Base-by-base conservation (phyloP, 1,139 yeast species). In the Zhuliangozyma parablackwelliae region DNA sequence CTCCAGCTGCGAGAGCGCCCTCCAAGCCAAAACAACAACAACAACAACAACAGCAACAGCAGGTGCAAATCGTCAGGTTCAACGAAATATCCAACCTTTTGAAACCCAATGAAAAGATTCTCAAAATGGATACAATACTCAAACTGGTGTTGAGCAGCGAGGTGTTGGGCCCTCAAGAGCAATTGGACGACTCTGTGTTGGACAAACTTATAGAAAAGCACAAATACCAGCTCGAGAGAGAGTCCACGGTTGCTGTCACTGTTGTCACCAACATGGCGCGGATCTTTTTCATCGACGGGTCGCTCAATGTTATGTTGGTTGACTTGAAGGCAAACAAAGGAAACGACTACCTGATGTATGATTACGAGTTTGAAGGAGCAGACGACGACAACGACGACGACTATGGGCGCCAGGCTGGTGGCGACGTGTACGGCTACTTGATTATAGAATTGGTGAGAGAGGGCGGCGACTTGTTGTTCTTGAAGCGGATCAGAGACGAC, bases 321-420 rank as follows among this genome's bases (percentile, higher is more conserved):
- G 75, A 70, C 44, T 57, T 69, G 42, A 69, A 66, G 38, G 72
- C 72, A 51, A 59, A 78, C 72, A 42, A 81, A 63, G 72, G 79
- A 48, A 53, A 61, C n/a, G 80, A 78, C 47, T 78, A 82, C 42
- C 84, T 85, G 56, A 78, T 83, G 81, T 83, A 82, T 53, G 90
- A 83, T 56, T 83, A 81, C 56, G 92, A 83, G 51, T 82, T 83
- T 55, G 76, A 70, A 43, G 51, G 56, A 21, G 46, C 55, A 10
- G 53, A 56, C 2, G 60, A 57, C n/a, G 70, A 61, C 11, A 74
- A 75, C 45, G 34, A 30, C 8, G 16, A 16, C 4, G 16, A 16
- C 4, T 3, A 45, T 26, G 24, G 24, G 3, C 2, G 10, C 2
- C 10, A 7, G 9, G 24, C 10, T 7, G 6, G 10, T 9, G 41